Evolutionary conservation across 208 protist species (phyloP).

Genomic region (Tetramitus jugosus): DNA sequence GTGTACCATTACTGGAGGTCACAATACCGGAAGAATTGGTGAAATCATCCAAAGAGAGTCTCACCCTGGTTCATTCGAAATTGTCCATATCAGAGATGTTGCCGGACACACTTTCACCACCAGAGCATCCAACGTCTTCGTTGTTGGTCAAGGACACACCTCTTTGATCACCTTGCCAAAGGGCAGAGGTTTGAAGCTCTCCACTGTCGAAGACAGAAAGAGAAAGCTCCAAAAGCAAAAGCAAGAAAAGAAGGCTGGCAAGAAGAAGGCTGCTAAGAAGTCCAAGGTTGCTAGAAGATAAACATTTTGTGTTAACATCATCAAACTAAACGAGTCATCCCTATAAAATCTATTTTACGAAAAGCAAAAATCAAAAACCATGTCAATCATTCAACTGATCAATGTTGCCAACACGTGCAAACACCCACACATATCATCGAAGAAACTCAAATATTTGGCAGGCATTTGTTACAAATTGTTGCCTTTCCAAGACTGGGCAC

Average conservation of each 20-base stretch:
- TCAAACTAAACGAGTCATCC: too few relatives aligned
- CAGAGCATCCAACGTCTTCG: constrained; percentile 94
- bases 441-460: too few relatives aligned
- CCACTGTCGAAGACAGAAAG: constrained; percentile 13
- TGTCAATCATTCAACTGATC: too few relatives aligned
- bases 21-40: constrained; percentile 96
- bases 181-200: constrained; percentile 78
- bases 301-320: too few relatives aligned
- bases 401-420: too few relatives aligned
- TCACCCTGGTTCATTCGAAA: constrained; percentile 91
- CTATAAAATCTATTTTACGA: too few relatives aligned
- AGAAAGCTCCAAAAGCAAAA: background rate
- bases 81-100: constrained; percentile 90
- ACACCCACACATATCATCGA: too few relatives aligned
- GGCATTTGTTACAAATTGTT: too few relatives aligned
- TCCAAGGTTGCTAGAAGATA: too few relatives aligned
- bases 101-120: constrained; percentile 91
- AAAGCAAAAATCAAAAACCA: too few relatives aligned
- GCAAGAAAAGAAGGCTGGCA: background rate
- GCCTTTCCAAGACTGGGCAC: too few relatives aligned
- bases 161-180: constrained; percentile 87
- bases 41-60: constrained; percentile 79
- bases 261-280: background rate
- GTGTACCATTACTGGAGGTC: constrained; percentile 91
- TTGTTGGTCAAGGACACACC: constrained; percentile 84